Percentiles rank a stretch among this genome's conserved stretches.
These are phyloP conservation scores for Penicillium rolfsii DNA, from an alignment of 2,329 filamentous ascomycete species.

Conservation along the genomic window DNA sequence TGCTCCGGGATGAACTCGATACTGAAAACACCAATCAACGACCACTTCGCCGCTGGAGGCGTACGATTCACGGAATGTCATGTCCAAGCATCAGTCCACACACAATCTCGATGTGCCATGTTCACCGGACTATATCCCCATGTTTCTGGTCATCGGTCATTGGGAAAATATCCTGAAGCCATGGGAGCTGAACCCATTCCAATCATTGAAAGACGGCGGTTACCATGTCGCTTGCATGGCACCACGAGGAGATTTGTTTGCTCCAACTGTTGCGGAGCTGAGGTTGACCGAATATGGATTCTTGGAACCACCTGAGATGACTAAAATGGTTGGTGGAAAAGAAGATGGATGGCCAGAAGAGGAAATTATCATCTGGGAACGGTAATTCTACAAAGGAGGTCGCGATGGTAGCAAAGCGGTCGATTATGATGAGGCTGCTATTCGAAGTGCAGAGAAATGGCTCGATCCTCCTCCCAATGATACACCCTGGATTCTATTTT, in stretches of 20 bases:
- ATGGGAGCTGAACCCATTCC: slow-evolving; percentile 54
- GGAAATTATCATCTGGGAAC: slow-evolving; percentile 17
- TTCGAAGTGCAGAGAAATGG: no score
- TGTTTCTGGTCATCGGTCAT: slow-evolving; percentile 51
- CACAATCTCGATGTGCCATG: slow-evolving; percentile 46
- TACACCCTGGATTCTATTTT: no score
- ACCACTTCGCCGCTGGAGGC: background rate
- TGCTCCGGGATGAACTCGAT: background rate
- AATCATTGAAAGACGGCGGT: slow-evolving; percentile 46
- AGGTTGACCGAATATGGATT: slow-evolving; percentile 53
- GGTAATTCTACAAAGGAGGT: slow-evolving; percentile 43
- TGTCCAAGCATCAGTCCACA: background rate
- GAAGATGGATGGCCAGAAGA: slow-evolving; percentile 37
- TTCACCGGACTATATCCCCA: slow-evolving; percentile 54
- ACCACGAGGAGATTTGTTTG: slow-evolving; percentile 42
- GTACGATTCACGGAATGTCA: background rate
- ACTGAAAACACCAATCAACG: background rate
- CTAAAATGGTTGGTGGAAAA: slow-evolving; percentile 9
- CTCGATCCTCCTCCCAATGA: no score
- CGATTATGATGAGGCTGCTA: no score
- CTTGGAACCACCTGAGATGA: slow-evolving; percentile 24
- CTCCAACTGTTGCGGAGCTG: slow-evolving; percentile 50
- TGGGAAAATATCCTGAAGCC: slow-evolving; percentile 56
- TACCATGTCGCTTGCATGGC: slow-evolving; percentile 54
- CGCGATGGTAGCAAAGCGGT: slow-evolving; percentile 34